Evolutionary conservation across 495 filamentous ascomycete genomes (phyloP).

Genomic region (Endocarpon pusillum): DNA sequence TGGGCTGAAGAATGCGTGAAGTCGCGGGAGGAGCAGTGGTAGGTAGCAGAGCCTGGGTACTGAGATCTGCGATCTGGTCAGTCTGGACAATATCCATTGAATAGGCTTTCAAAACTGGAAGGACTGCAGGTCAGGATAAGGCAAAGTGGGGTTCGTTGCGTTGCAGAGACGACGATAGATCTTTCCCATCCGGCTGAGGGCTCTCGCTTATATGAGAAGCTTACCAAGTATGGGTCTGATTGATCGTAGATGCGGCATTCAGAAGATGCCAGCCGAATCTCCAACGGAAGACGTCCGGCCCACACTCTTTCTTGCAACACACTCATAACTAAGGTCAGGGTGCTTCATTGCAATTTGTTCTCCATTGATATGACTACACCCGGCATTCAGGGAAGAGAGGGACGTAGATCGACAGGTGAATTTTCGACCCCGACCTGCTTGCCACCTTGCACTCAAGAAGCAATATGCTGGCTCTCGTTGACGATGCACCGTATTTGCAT

Average conservation of each 20-base stretch:
- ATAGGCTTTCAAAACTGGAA: not conserved
- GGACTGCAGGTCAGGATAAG: not conserved
- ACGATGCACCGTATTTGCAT: too few relatives aligned
- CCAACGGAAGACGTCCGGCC: slow-evolving; percentile 48
- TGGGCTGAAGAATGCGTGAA: slow-evolving; percentile 59
- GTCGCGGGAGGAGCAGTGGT: slow-evolving; percentile 56
- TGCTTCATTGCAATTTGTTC: too few relatives aligned
- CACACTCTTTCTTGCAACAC: slow-evolving; percentile 90
- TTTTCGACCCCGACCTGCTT: too few relatives aligned
- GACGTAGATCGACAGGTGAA: too few relatives aligned
- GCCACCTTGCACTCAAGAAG: too few relatives aligned
- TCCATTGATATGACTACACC: too few relatives aligned
- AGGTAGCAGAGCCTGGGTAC: slow-evolving; percentile 45
- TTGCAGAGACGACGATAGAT: not conserved
- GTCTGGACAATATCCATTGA: slow-evolving; percentile 8
- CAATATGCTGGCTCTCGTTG: too few relatives aligned
- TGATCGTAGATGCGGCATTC: slow-evolving; percentile 37
- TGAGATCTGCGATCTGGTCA: slow-evolving; percentile 17
- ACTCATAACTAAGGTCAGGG: too few relatives aligned
- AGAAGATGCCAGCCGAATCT: slow-evolving; percentile 32
- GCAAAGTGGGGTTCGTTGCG: not conserved
- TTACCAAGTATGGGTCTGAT: slow-evolving; percentile 37
- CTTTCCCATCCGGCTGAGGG: not conserved
- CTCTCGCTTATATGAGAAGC: not conserved
- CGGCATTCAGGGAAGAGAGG: too few relatives aligned